These are phyloP conservation scores for Astragalus membranaceus DNA, from an alignment of 306 rosid species.

Conservation along the genomic window DNA sequence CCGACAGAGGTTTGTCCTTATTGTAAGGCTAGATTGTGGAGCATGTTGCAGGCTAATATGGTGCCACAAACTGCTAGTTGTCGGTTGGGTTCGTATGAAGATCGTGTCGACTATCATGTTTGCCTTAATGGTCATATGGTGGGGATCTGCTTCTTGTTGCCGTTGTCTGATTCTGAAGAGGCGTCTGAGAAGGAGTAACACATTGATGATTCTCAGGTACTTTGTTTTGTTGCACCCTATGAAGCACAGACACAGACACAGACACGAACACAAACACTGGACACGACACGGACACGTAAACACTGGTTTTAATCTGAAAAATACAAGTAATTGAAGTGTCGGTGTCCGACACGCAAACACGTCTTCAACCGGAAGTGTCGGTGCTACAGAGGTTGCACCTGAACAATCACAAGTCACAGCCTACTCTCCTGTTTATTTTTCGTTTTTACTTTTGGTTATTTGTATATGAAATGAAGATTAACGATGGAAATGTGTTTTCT, in stretches of 20 bases:
- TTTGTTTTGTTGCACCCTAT: not conserved
- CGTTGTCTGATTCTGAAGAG: conserved; percentile 88
- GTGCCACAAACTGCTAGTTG: conserved; percentile 86
- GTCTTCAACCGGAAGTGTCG: too few species aligned
- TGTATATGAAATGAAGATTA: too few species aligned
- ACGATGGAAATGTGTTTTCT: too few species aligned
- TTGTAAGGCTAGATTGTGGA: conserved; percentile 95
- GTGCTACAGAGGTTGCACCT: not conserved
- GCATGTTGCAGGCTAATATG: conserved; percentile 94
- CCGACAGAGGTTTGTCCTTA: conserved; percentile 92
- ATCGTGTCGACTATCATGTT: conserved; percentile 75
- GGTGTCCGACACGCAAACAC: too few species aligned
- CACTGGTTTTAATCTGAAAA: too few species aligned
- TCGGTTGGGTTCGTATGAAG: conserved; percentile 82
- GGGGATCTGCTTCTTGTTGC: conserved; percentile 82
- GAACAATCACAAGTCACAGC: not conserved
- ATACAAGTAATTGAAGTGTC: too few species aligned
- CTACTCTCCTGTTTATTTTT: too few species aligned
- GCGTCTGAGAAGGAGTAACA: conserved; percentile 60
- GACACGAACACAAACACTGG: too few species aligned
- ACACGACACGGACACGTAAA: too few species aligned
- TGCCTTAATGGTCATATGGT: conserved; percentile 95
- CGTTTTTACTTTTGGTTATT: too few species aligned
- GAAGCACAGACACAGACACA: too few species aligned
- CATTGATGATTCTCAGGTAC: conserved; percentile 39